Evolutionary conservation across 2,329 filamentous ascomycete genomes (phyloP).

Genomic region (Emergomyces africanus): DNA sequence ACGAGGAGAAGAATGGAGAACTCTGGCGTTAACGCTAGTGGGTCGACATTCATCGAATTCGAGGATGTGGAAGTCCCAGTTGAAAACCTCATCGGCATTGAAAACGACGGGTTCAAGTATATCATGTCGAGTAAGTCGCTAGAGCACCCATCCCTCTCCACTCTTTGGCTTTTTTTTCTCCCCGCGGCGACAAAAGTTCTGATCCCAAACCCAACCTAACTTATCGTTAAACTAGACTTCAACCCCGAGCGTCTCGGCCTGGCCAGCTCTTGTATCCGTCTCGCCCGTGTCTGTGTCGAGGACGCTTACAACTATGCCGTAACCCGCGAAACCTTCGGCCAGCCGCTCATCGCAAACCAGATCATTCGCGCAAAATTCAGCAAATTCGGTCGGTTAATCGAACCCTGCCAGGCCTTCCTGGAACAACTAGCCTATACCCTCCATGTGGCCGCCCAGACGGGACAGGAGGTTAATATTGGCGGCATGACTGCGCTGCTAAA

Average conservation of each 20-base stretch:
- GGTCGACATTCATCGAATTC: constrained; percentile 53
- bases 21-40: constrained; percentile 53
- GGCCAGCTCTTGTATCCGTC: constrained; percentile 48
- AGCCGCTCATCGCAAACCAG: constrained; percentile 44
- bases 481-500: constrained; percentile 42
- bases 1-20: constrained; percentile 45
- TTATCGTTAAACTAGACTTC: constrained; percentile 40
- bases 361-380: constrained; percentile 48
- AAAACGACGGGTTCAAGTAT: constrained; percentile 59
- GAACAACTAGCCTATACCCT: constrained; percentile 49
- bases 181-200: constrained; percentile 9
- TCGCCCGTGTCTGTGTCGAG: constrained; percentile 47
- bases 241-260: constrained; percentile 62
- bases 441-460: constrained; percentile 29
- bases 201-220: neutral
- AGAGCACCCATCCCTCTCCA: constrained; percentile 1
- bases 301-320: constrained; percentile 51
- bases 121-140: constrained; percentile 49
- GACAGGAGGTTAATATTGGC: constrained; percentile 33
- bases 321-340: constrained; percentile 52
- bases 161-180: neutral
- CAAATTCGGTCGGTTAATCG: constrained; percentile 47
- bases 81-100: constrained; percentile 54
- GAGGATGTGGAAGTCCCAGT: constrained; percentile 60
- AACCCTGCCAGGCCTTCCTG: constrained; percentile 48